Base-by-base conservation (phyloP, 768 basidiomycete species). In the Pulveroboletus sp. region DNA sequence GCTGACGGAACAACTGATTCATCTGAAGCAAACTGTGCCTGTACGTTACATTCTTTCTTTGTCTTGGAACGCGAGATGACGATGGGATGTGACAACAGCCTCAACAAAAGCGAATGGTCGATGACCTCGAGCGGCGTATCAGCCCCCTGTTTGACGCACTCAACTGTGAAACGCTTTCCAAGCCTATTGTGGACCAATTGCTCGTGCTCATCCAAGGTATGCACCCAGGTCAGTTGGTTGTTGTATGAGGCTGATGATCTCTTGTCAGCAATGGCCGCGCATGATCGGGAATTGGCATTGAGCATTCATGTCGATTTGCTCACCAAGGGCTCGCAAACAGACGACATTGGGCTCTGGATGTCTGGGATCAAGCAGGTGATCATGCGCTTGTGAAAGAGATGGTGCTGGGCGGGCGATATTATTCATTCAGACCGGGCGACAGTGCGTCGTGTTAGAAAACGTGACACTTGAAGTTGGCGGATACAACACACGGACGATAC, bases 281-380 rank as follows among this genome's bases (percentile, higher is more conserved):
- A 78, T 44, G 88, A 97, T 68, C 84, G 85, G 49, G 79, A 85
- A 24, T 78, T 76, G 25, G 90, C 94, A 17, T 68, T 94, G 60
- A 79, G 84, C 7, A 82, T 94, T 50, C 94, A 97, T 60, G 84
- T 94, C 23, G 88, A 91, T 44, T 70, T 97, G 24, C 74, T 97
- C 39, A 94, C 91, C 3, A 73, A 77, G 40, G 87, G 85, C 21
- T 85, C 87, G 43, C 78, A 82, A 47, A 86, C 85, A 35, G 87
- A 90, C 43, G 91, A 94, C 57, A 90, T 94, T 62, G 83, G 80
- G 2, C 61, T 88, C 47, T 88, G 84, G 85, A 89, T 94, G 90
- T 84, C 91, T 12, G 91, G 88, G 7, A 70, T 95, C 49, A 95
- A 95, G 68, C 90, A 93, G 64, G 68, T 97, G 56, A 88, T 95